Base-by-base conservation (phyloP, 2,329 filamentous ascomycete species). In the Mycosphaerella arachidis region DNA sequence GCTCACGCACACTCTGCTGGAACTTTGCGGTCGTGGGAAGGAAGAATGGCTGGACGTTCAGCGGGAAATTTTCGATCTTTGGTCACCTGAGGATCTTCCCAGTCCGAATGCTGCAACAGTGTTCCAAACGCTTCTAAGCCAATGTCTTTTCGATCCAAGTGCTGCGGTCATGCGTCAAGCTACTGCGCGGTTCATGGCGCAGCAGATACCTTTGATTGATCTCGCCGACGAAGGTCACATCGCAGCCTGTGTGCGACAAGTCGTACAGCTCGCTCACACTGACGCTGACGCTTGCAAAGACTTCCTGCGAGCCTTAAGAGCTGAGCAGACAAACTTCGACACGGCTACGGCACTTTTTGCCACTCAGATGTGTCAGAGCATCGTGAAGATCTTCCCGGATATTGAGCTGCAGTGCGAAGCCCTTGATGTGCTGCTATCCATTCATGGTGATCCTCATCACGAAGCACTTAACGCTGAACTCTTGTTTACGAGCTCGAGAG, bases 261-360 rank as follows among this genome's bases (percentile, higher is more conserved):
- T 62, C 1, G 31, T 58, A 7, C 29, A 61, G 27, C 60, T 67
- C 18, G 59, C 57, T 12, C 13, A 33, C 8, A 37, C 20, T 55
- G 68, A 63, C 58, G 64, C 55, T 27, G 63, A 61, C 65, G 68
- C 57, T 13, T 55, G 52, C 40, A 31, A 48, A 27, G 29, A 64
- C 35, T 64, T 69, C 56, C 56, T 69, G 10, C 31, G 43, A 7
- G 55, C 53, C 10, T n/a, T 59, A 24, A 64, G 7, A 53, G 33
- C 8, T 40, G 46, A 56, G 35, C 13, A 52, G 18, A 37, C 46
- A 33, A 24, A 6, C 6, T 45, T 40, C 24, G 48, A 18, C 13
- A 31, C 16, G 20, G 46, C 45, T 9, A 35, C 16, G 33, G 55
- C 56, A 43, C 61, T 50, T 13, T 57, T 58, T 18, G 30, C 56